These are phyloP conservation scores for Cardiospermum halicacabum DNA, from an alignment of 345 rosid species.

Conservation along the genomic window DNA sequence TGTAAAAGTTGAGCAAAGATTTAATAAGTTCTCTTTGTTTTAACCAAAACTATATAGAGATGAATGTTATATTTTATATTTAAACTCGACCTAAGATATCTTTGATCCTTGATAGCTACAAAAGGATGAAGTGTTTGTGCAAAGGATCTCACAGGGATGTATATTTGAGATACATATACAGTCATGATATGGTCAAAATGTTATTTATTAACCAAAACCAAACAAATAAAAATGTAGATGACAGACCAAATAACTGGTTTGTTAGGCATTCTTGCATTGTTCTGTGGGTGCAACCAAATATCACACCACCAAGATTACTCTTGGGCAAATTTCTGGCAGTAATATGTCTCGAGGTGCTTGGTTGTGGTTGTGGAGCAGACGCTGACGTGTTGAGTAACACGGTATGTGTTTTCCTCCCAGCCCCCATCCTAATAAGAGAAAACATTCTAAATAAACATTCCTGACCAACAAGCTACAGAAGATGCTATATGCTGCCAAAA, in stretches of 20 bases:
- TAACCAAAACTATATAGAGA: conserved; percentile 8
- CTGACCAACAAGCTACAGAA: not conserved
- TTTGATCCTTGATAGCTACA: not conserved
- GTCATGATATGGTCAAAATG: not conserved
- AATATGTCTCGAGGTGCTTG: not conserved
- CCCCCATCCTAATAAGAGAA: conserved; percentile 40
- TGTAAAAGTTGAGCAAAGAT: conserved; percentile 20
- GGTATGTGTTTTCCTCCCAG: conserved; percentile 24
- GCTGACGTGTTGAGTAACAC: not conserved
- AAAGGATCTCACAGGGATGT: not conserved
- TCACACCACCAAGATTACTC: conserved; percentile 58
- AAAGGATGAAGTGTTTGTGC: not conserved
- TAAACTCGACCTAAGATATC: not conserved
- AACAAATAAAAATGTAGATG: conserved; percentile 7
- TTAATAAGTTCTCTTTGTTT: conserved; percentile 11
- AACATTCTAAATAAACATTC: not conserved
- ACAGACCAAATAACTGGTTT: conserved; percentile 64
- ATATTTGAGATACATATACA: not conserved
- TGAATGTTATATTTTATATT: not conserved
- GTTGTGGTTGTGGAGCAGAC: not conserved
- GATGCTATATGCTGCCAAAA: not conserved
- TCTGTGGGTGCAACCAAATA: conserved; percentile 60
- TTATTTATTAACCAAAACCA: not conserved
- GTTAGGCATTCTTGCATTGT: conserved; percentile 57
- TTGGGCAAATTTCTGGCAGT: conserved; percentile 43